Percentiles rank a stretch among this genome's conserved stretches.
Conservation (phyloP, 495 filamentous ascomycete genomes). For the Aspergillus haitiensis region DNA sequence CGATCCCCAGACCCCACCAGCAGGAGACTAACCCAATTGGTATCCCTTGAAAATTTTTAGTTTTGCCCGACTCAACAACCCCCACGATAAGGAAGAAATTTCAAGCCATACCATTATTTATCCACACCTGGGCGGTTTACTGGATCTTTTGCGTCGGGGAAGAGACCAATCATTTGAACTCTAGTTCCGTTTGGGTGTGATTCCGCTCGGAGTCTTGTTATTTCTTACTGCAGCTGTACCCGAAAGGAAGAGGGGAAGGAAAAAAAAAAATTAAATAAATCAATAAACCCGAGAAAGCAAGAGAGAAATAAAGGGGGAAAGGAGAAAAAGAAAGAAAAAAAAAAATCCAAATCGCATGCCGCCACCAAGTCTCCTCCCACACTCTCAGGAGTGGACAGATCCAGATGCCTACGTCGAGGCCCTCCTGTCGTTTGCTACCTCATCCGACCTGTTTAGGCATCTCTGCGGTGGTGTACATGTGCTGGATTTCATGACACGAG, state of each 20-base stretch:
- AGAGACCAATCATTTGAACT: neutral
- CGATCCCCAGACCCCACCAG: conserved; percentile 12
- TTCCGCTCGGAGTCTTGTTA: neutral
- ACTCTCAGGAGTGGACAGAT: conserved; percentile 54
- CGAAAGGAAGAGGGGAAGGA: conserved; percentile 2
- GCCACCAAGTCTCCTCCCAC: conserved; percentile 51
- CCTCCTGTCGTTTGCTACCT: conserved; percentile 72
- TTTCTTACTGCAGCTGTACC: conserved; percentile 2
- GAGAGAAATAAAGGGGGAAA: neutral
- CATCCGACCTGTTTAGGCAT: conserved; percentile 75
- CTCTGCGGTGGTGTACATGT: conserved; percentile 94
- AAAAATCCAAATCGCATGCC: conserved; percentile 20
- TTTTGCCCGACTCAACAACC: neutral
- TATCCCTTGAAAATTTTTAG: neutral
- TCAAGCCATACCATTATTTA: too few relatives aligned
- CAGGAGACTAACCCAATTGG: conserved; percentile 4
- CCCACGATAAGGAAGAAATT: neutral
- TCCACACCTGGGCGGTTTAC: too few relatives aligned
- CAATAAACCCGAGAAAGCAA: conserved; percentile 2
- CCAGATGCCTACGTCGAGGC: conserved; percentile 74
- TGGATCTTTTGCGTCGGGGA: too few relatives aligned
- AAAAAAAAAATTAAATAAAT: neutral
- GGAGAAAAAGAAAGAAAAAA: conserved; percentile 3
- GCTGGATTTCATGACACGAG: conserved; percentile 89
- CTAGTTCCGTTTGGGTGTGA: neutral